A percentile compares a stretch with the other conserved stretches of the same genome.
phyloP scores from a whole-genome alignment of 1,284 basidiomycete genomes.

The Trichosporon sp. region DNA sequence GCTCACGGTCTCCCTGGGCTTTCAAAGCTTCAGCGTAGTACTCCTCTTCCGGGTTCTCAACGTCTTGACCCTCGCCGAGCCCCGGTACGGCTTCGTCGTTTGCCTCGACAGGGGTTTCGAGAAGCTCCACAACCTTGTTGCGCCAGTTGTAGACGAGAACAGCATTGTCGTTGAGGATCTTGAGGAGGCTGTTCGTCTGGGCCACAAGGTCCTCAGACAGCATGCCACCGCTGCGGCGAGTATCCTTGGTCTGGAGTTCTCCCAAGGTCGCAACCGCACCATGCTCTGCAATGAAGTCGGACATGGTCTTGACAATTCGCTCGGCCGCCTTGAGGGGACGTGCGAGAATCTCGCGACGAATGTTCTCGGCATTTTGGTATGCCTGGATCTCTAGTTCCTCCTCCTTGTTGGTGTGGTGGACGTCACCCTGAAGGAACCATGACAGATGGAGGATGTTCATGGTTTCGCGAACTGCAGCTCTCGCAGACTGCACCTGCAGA shows the following conservation, averaged over 20 bases:
- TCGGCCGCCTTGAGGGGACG: conserved; percentile 32
- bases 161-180: conserved; percentile 45
- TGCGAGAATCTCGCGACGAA: conserved; percentile 40
- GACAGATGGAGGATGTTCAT: conserved; percentile 36
- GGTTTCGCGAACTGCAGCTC: conserved; percentile 28
- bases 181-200: conserved; percentile 32
- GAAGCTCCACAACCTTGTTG: conserved; percentile 34
- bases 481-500: neutral
- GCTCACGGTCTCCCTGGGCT: conserved; percentile 42
- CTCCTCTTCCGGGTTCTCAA: conserved; percentile 42
- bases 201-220: conserved; percentile 22
- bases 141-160: conserved; percentile 42
- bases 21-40: conserved; percentile 43
- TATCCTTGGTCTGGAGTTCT: conserved; percentile 28
- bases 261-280: conserved; percentile 15
- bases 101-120: conserved; percentile 35
- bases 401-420: conserved; percentile 33
- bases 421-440: conserved; percentile 43
- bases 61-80: conserved; percentile 25
- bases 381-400: conserved; percentile 25
- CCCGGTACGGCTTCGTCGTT: conserved; percentile 19
- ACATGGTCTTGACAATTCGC: conserved; percentile 15
- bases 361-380: conserved; percentile 27
- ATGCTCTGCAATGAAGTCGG: neutral
- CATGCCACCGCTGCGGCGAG: conserved; percentile 25